Percentiles rank a stretch among this genome's conserved stretches.
Conservation (phyloP, 2,329 filamentous ascomycete genomes). For the Ustilaginoidea virens region DNA sequence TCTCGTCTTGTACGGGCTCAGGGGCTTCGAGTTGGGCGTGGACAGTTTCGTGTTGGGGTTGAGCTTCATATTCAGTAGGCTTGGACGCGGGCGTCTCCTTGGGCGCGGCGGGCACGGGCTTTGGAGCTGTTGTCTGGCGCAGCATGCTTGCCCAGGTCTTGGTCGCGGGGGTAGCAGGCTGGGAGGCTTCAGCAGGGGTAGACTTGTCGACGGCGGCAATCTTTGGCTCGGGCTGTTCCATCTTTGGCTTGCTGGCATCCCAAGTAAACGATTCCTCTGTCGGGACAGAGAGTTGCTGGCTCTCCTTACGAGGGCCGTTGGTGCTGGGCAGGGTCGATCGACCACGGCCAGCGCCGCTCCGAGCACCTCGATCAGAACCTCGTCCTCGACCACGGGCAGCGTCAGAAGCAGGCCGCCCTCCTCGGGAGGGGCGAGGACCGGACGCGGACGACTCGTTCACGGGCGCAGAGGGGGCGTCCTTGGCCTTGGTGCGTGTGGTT, state of each 20-base stretch:
- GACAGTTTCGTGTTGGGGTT: slow-evolving; percentile 20
- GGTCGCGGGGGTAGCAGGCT: slow-evolving; percentile 22
- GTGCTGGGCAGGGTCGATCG: slow-evolving; percentile 40
- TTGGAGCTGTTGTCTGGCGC: slow-evolving; percentile 40
- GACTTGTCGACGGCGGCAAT: slow-evolving; percentile 16
- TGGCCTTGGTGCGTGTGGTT: slow-evolving; percentile 57
- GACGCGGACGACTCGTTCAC: slow-evolving; percentile 28
- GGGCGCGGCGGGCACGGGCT: slow-evolving; percentile 25
- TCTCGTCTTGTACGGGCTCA: slow-evolving; percentile 20
- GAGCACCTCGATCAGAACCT: slow-evolving; percentile 46
- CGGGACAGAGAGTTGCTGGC: slow-evolving; percentile 43
- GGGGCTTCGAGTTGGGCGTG: slow-evolving; percentile 19
- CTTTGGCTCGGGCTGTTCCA: slow-evolving; percentile 18
- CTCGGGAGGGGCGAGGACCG: slow-evolving; percentile 34
- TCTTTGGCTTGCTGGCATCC: slow-evolving; percentile 24
- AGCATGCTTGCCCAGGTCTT: slow-evolving; percentile 70
- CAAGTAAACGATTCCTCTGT: slow-evolving; percentile 50
- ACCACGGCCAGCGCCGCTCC: slow-evolving; percentile 39
- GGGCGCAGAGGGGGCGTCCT: slow-evolving; percentile 41
- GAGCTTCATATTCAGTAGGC: slow-evolving; percentile 20
- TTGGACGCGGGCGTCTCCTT: slow-evolving; percentile 19
- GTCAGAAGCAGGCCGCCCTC: slow-evolving; percentile 46
- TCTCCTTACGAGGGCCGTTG: slow-evolving; percentile 46
- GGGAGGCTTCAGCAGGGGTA: slow-evolving; percentile 20
- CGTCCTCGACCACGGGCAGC: slow-evolving; percentile 46